These are phyloP conservation scores for Pseudocercospora vitis DNA, from an alignment of 2,329 filamentous ascomycete genomes.

Conservation along the genomic window DNA sequence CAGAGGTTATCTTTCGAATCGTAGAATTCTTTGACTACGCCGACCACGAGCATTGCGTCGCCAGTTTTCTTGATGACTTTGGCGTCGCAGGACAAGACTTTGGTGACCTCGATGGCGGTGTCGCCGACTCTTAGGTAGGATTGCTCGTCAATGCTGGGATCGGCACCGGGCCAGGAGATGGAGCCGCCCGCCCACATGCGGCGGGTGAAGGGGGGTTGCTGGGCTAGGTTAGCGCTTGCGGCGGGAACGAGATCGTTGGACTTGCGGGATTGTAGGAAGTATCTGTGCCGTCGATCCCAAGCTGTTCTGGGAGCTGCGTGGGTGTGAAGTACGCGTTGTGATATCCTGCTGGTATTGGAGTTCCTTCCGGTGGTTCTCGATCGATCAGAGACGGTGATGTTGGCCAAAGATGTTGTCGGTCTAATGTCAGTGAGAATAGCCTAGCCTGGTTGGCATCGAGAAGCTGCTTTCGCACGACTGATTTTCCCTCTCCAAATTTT, in stretches of 20 bases:
- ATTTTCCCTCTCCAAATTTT: conserved; percentile 15
- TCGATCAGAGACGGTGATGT: conserved; percentile 7
- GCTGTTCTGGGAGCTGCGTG: conserved; percentile 6
- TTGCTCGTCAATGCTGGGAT: background rate
- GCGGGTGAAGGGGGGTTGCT: conserved; percentile 20
- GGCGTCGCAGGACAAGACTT: conserved; percentile 13
- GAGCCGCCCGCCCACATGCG: conserved; percentile 23
- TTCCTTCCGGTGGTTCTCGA: conserved; percentile 14
- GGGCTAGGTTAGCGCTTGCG: background rate
- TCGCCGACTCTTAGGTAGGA: conserved; percentile 15
- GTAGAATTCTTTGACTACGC: conserved; percentile 18
- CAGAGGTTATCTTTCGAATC: conserved; percentile 11
- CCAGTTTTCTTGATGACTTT: conserved; percentile 20
- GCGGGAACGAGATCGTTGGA: too few relatives aligned
- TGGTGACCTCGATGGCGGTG: conserved; percentile 16
- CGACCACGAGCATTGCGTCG: conserved; percentile 18
- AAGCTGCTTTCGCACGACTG: conserved; percentile 17
- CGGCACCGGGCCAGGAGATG: conserved; percentile 15
- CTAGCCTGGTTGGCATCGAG: conserved; percentile 21
- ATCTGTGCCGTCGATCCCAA: conserved; percentile 22
- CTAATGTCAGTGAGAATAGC: conserved; percentile 18
- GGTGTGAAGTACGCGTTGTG: conserved; percentile 23
- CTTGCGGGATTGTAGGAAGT: conserved; percentile 21
- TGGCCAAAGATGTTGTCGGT: conserved; percentile 17
- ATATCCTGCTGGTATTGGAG: conserved; percentile 22